Percentiles rank a stretch among this genome's conserved stretches.
Conservation (phyloP, 495 filamentous ascomycete species). For the Aspergillus affinis region DNA sequence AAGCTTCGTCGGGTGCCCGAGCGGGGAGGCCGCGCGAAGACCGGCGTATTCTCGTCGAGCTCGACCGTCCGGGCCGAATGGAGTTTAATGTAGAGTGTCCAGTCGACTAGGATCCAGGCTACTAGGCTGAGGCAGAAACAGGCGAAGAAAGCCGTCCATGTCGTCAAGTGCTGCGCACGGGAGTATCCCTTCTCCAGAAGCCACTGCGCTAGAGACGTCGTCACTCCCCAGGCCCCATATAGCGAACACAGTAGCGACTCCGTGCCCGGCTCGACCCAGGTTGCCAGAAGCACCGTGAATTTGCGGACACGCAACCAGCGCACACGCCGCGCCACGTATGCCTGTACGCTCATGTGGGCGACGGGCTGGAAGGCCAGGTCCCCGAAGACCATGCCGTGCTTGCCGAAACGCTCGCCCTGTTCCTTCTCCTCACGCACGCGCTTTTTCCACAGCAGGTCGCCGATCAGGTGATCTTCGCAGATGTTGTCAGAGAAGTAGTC, state of each 20-base stretch:
- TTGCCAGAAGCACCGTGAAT: conserved; percentile 86
- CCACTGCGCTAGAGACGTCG: conserved; percentile 64
- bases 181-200: conserved; percentile 53
- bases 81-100: conserved; percentile 67
- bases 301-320: conserved; percentile 94
- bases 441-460: conserved; percentile 80
- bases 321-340: conserved; percentile 80
- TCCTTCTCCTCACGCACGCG: conserved; percentile 46
- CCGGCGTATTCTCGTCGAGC: conserved; percentile 67
- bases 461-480: conserved; percentile 96
- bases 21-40: conserved; percentile 57
- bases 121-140: conserved; percentile 67
- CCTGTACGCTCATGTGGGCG: conserved; percentile 70
- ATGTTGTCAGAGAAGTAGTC: conserved; percentile 95
- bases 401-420: conserved; percentile 54
- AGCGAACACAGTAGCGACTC: conserved; percentile 82
- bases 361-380: conserved; percentile 91
- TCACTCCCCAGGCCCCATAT: conserved; percentile 76
- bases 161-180: conserved; percentile 35
- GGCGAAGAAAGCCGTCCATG: conserved; percentile 66
- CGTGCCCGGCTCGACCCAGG: conserved; percentile 90
- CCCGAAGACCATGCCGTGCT: conserved; percentile 80
- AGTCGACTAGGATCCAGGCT: conserved; percentile 74
- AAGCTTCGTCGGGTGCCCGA: conserved; percentile 49
- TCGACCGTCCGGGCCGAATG: conserved; percentile 71